Base-by-base conservation (phyloP, 257 asterid species). In the Forsythia viridissima region DNA sequence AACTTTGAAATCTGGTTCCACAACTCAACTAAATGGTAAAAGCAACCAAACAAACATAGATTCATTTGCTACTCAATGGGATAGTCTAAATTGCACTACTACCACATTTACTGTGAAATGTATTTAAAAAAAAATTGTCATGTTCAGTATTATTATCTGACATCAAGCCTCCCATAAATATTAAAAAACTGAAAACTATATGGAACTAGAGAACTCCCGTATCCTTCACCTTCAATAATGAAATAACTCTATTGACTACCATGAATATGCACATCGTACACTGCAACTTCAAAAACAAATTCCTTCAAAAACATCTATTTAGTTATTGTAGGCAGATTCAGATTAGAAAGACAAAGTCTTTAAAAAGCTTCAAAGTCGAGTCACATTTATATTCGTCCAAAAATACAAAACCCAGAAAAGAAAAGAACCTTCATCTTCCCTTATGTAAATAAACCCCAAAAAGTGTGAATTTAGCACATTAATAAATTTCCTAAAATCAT, bases 61-160 rank as follows among this genome's bases (percentile, higher is more conserved):
- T 39, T 55, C 81, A 68, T 66, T 30, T 59, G 74, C 39, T 43
- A 61, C 75, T 43, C 52, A 66, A 67, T 43, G n/a, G 24, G 46
- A 73, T 37, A n/a, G 63, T 39, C 20, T 46, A 41, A 57, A 37
- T 24, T 72, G 38, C 46, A 72, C 18, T 51, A 41, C 46, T 37
- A 48, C 15, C 78, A 11, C 48, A 37, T 21, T 12, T 55, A 38
- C 66, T n/a, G 10, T n/a, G 66, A 57, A 6, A 5, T 57, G 34
- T n/a, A 57, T 6, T 57, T 18, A 57, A n/a, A n/a, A 20, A 57
- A 20, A 57, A 7, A 5, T 57, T 16, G 21, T 7, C 21, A n/a
- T 57, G 66, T 57, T 57, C 2, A 57, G 18, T 18, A 57, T 18
- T 57, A 16, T 57, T n/a, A 55, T 57, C 24, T 57, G 66, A 5